phyloP scores from a whole-genome alignment of 2,329 filamentous ascomycete genomes.

The Trichoderma semiorbis region DNA sequence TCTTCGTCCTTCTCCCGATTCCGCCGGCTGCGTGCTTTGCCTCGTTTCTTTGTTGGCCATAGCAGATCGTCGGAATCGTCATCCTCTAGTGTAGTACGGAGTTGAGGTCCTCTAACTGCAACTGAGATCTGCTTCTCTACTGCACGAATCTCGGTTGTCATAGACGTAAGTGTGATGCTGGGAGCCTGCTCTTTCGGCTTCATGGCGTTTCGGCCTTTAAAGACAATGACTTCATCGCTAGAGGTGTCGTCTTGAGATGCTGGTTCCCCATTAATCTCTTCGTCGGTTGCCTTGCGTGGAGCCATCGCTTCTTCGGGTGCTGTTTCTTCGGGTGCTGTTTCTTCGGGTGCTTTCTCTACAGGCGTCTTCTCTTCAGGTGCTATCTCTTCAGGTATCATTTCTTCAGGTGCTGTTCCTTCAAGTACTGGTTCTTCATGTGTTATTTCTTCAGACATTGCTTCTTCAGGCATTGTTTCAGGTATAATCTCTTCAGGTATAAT shows the following conservation, averaged over 20 bases:
- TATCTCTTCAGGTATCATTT: constrained; percentile 19
- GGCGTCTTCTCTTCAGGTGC: constrained; percentile 14
- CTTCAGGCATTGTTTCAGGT: too few relatives aligned
- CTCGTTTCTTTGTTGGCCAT: constrained; percentile 20
- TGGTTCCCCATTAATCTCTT: background rate
- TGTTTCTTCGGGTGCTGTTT: background rate
- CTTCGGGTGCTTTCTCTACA: background rate
- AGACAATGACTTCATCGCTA: constrained; percentile 66
- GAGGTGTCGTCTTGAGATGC: constrained; percentile 38
- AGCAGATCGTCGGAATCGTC: background rate
- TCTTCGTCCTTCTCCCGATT: constrained; percentile 40
- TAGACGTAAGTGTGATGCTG: constrained; percentile 27
- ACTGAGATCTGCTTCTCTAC: background rate
- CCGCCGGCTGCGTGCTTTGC: constrained; percentile 23
- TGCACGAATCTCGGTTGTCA: background rate
- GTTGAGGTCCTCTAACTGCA: background rate
- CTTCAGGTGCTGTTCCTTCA: background rate
- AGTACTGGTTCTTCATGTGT: background rate
- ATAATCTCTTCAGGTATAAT: constrained; percentile 1
- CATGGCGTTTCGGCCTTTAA: constrained; percentile 51
- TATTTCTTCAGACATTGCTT: background rate
- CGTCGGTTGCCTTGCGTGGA: constrained; percentile 21
- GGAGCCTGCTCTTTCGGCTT: constrained; percentile 20
- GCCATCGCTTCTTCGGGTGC: background rate
- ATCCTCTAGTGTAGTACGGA: background rate